Evolutionary conservation across 257 asterid genomes (phyloP).

Genomic region (Ilex asprella): DNA sequence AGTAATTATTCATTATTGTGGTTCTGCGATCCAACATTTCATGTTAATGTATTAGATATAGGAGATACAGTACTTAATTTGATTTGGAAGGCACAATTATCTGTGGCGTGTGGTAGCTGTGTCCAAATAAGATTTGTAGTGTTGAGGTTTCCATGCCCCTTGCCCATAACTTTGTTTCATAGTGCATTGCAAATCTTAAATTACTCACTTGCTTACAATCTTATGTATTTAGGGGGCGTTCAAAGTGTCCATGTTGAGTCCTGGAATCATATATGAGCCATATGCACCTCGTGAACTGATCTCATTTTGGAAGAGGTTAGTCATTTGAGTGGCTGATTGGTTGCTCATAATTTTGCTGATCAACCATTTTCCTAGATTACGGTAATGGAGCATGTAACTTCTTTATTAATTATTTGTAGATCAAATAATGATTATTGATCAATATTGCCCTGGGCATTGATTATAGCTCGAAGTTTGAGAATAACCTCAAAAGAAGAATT

Average conservation of each 20-base stretch:
- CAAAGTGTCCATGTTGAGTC: slow-evolving; percentile 57
- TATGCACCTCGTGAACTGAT: slow-evolving; percentile 60
- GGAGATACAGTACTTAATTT: too few species aligned
- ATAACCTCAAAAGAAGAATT: too few species aligned
- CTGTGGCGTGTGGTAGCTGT: too few species aligned
- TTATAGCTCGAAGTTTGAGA: too few species aligned
- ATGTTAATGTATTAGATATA: too few species aligned
- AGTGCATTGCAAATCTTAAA: too few species aligned
- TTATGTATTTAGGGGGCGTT: slow-evolving; percentile 47
- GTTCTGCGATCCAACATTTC: too few species aligned
- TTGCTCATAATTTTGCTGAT: slow-evolving; percentile 8
- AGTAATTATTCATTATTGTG: too few species aligned
- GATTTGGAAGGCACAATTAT: too few species aligned
- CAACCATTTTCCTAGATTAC: not conserved
- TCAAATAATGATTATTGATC: not conserved
- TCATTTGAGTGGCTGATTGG: not conserved
- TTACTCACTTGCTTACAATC: slow-evolving; percentile 12
- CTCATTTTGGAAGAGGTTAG: slow-evolving; percentile 70
- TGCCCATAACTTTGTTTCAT: too few species aligned
- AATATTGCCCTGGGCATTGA: not conserved
- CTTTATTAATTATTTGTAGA: not conserved
- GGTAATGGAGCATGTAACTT: not conserved
- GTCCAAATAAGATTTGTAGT: too few species aligned
- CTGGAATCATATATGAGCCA: slow-evolving; percentile 79
- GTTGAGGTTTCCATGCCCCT: too few species aligned